Conservation (phyloP, 345 rosid species). For the Bruguiera sexangula region DNA sequence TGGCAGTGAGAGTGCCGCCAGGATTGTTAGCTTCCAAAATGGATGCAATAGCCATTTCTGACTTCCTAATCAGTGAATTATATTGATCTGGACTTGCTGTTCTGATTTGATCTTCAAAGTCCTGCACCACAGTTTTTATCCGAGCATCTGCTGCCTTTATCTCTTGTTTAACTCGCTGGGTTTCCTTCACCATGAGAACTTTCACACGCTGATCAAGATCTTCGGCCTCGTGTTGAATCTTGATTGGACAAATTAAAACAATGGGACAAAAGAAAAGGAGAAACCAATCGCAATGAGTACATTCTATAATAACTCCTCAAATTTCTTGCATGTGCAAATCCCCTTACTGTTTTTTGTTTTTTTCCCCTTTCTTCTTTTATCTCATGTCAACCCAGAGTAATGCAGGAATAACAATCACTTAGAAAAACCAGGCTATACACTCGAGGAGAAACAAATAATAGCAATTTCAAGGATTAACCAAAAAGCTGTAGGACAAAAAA, state of each 20-base stretch:
- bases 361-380: no score
- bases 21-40: constrained; percentile 55
- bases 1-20: constrained; percentile 23
- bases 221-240: constrained; percentile 69
- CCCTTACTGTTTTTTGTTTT: no score
- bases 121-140: constrained; percentile 50
- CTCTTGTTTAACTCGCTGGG: constrained; percentile 53
- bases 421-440: no score
- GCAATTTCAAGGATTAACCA: not conserved
- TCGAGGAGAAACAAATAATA: no score
- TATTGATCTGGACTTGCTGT: constrained; percentile 43
- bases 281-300: not conserved
- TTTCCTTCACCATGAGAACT: constrained; percentile 59
- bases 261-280: constrained; percentile 4
- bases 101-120: constrained; percentile 53
- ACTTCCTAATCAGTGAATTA: constrained; percentile 52
- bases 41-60: constrained; percentile 60
- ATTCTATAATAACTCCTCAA: not conserved
- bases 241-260: constrained; percentile 19
- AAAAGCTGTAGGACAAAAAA: not conserved
- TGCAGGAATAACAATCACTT: no score
- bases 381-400: no score
- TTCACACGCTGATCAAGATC: constrained; percentile 58
- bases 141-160: constrained; percentile 44
- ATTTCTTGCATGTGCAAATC: no score